phyloP scores from a whole-genome alignment of 768 basidiomycete genomes.

The Pulveroboletus sp. region DNA sequence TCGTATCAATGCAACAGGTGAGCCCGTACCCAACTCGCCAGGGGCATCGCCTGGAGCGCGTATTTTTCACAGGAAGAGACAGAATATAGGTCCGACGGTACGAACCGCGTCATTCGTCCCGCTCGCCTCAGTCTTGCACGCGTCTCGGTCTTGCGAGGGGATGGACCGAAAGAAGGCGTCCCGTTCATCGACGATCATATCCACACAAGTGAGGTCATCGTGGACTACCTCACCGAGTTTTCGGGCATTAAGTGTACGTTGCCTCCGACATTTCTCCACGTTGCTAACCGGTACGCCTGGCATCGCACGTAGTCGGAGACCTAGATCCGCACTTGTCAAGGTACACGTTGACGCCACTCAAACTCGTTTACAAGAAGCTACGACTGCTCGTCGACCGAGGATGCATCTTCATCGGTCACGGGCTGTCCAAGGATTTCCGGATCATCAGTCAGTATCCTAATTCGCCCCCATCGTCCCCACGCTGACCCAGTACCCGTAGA shows the following conservation, averaged over 20 bases:
- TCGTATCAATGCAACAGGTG: slow-evolving; percentile 94
- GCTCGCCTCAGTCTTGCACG: slow-evolving; percentile 89
- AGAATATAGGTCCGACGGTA: slow-evolving; percentile 92
- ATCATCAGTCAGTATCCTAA: slow-evolving; percentile 78
- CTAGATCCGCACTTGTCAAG: slow-evolving; percentile 79
- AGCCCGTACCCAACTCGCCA: background rate
- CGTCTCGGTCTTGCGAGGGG: slow-evolving; percentile 89
- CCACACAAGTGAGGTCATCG: slow-evolving; percentile 90
- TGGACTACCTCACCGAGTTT: slow-evolving; percentile 95
- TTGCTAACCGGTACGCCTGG: background rate
- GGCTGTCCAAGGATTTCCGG: slow-evolving; percentile 94
- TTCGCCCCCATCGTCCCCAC: background rate
- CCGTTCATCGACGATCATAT: slow-evolving; percentile 99
- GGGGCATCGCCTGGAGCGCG: background rate
- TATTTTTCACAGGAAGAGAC: slow-evolving; percentile 71
- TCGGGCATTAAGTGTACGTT: slow-evolving; percentile 89
- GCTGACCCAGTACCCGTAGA: slow-evolving; percentile 45
- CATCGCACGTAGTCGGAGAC: slow-evolving; percentile 67
- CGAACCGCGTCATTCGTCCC: slow-evolving; percentile 87
- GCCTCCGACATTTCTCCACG: background rate
- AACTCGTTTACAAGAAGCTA: slow-evolving; percentile 98
- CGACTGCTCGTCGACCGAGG: slow-evolving; percentile 89
- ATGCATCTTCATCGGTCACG: slow-evolving; percentile 96
- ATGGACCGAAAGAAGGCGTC: slow-evolving; percentile 71
- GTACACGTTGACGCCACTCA: slow-evolving; percentile 90